These are phyloP conservation scores for Truncatella angustata DNA, from an alignment of 2,329 filamentous ascomycete species.

Conservation along the genomic window DNA sequence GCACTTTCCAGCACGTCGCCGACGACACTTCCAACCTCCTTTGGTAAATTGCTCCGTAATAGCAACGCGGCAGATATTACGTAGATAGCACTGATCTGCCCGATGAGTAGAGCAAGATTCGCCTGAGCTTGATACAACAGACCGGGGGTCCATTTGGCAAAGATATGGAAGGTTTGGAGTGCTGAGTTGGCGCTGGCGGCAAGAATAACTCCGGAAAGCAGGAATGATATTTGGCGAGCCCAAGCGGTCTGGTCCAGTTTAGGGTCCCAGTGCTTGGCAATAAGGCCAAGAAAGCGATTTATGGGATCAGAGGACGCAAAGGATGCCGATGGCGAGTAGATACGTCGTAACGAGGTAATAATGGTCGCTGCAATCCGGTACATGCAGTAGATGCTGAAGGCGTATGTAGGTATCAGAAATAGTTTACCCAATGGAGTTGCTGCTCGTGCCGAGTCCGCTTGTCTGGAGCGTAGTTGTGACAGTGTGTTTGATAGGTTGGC, in stretches of 20 bases:
- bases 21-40: slow-evolving; percentile 73
- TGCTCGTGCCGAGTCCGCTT: slow-evolving; percentile 63
- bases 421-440: slow-evolving; percentile 66
- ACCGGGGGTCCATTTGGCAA: slow-evolving; percentile 70
- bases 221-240: slow-evolving; percentile 82
- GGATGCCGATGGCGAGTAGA: slow-evolving; percentile 43
- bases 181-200: slow-evolving; percentile 78
- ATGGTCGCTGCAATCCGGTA: slow-evolving; percentile 77
- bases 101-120: slow-evolving; percentile 75
- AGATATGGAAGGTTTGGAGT: slow-evolving; percentile 80
- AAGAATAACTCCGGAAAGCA: slow-evolving; percentile 79
- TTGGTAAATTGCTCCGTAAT: slow-evolving; percentile 74
- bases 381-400: slow-evolving; percentile 79
- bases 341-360: slow-evolving; percentile 64
- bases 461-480: slow-evolving; percentile 59
- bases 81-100: slow-evolving; percentile 80
- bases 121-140: slow-evolving; percentile 73
- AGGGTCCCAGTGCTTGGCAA: slow-evolving; percentile 82
- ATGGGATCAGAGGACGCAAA: slow-evolving; percentile 77
- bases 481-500: slow-evolving; percentile 66
- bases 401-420: slow-evolving; percentile 59
- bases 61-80: slow-evolving; percentile 79
- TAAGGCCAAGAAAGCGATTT: slow-evolving; percentile 75
- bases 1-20: slow-evolving; percentile 75
- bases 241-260: slow-evolving; percentile 78